These are phyloP conservation scores for Dendrocalamus latiflorus DNA, from an alignment of 202 grass and related monocot species.

Conservation along the genomic window DNA sequence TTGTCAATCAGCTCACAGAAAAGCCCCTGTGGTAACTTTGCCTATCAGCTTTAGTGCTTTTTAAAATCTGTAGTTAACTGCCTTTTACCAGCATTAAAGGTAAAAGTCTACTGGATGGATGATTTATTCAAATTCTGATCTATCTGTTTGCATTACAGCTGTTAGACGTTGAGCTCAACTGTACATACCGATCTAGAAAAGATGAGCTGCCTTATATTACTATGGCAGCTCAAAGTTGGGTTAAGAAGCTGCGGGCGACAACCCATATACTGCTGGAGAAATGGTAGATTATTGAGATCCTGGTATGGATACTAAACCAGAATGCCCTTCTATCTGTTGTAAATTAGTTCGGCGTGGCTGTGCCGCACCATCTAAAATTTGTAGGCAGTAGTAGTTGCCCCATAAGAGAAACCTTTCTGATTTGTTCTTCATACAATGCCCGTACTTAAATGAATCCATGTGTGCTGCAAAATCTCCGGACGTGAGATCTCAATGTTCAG, in stretches of 20 bases:
- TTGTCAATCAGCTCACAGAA: slow-evolving; percentile 14
- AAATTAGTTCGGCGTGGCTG: slow-evolving; percentile 24
- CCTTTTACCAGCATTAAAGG: slow-evolving; percentile 20
- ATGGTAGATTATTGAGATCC: slow-evolving; percentile 27
- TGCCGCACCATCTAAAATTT: slow-evolving; percentile 16
- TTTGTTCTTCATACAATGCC: neutral
- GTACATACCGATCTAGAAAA: slow-evolving; percentile 39
- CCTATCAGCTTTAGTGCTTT: neutral
- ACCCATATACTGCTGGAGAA: slow-evolving; percentile 13
- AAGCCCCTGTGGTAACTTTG: neutral
- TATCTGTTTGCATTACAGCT: slow-evolving; percentile 21
- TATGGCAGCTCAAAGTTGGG: slow-evolving; percentile 7
- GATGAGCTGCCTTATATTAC: slow-evolving; percentile 19
- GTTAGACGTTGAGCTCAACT: slow-evolving; percentile 27
- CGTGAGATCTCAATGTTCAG: neutral
- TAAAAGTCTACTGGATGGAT: neutral
- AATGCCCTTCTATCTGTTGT: slow-evolving; percentile 13
- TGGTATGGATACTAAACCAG: slow-evolving; percentile 23
- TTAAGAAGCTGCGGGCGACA: slow-evolving; percentile 21
- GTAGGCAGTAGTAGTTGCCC: neutral
- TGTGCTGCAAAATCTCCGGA: neutral
- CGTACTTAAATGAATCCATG: neutral
- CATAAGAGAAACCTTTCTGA: neutral
- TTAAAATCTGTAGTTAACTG: neutral
- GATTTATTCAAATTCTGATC: neutral